These are phyloP conservation scores for Amphichorda felina DNA, from an alignment of 2,329 filamentous ascomycete genomes.

Conservation along the genomic window DNA sequence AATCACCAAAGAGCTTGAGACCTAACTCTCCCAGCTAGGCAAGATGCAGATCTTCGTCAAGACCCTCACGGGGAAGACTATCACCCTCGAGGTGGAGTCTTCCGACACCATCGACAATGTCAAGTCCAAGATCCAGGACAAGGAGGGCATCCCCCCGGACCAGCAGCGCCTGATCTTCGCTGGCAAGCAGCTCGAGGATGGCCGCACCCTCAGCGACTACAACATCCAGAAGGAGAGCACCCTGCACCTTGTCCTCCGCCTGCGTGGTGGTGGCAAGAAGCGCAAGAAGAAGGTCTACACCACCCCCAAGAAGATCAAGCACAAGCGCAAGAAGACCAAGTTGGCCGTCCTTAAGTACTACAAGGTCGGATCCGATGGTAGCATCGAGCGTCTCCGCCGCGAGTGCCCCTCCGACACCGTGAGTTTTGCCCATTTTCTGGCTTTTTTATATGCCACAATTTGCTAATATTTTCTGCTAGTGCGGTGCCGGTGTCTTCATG, in stretches of 20 bases:
- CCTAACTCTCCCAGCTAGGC: constrained; percentile 26
- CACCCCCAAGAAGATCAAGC: constrained; percentile 99
- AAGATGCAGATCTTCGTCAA: constrained; percentile 72
- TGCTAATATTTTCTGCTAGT: constrained; percentile 49
- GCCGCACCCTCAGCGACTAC: constrained; percentile 98
- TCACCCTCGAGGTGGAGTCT: constrained; percentile 99
- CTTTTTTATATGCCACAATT: no score
- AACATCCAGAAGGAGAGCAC: constrained; percentile 99
- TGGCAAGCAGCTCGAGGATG: constrained; percentile 99
- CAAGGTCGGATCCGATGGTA: constrained; percentile 99
- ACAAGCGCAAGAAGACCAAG: constrained; percentile 99
- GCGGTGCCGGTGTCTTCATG: constrained; percentile 99
- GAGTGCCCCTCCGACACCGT: constrained; percentile 92
- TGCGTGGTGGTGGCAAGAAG: constrained; percentile 99
- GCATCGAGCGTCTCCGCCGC: constrained; percentile 97
- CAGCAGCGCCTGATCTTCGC: constrained; percentile 99
- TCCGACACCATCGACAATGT: constrained; percentile 99
- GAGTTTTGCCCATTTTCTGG: constrained; percentile 25
- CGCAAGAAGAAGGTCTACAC: constrained; percentile 99
- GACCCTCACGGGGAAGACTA: constrained; percentile 98
- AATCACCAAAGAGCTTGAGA: not conserved
- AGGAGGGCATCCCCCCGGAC: constrained; percentile 98
- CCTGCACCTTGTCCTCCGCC: constrained; percentile 93
- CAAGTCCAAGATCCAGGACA: constrained; percentile 98
- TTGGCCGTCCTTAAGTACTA: constrained; percentile 99